Evolutionary conservation across 176 grass and related monocot species (phyloP).

Genomic region (Musa itinerans): DNA sequence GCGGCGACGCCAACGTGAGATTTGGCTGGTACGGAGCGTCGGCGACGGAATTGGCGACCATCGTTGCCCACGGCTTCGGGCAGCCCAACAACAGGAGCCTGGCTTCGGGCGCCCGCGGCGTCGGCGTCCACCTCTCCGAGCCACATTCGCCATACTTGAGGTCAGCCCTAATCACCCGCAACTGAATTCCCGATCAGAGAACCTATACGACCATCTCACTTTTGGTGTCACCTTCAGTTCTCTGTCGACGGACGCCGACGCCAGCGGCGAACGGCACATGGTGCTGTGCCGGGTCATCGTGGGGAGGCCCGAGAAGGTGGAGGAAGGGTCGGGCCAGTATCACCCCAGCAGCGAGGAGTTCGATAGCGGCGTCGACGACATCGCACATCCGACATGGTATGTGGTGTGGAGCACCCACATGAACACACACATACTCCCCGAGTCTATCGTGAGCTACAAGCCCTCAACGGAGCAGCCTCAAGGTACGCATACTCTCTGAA

Average conservation of each 20-base stretch:
- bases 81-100: slow-evolving; percentile 25
- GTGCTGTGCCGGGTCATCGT: slow-evolving; percentile 71
- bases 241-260: slow-evolving; percentile 43
- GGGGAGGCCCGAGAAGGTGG: slow-evolving; percentile 50
- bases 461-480: slow-evolving; percentile 21
- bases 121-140: slow-evolving; percentile 68
- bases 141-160: slow-evolving; percentile 45
- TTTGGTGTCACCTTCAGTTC: slow-evolving; percentile 27
- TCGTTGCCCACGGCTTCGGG: slow-evolving; percentile 37
- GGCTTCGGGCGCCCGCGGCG: slow-evolving; percentile 33
- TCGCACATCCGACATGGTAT: slow-evolving; percentile 59
- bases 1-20: slow-evolving; percentile 35
- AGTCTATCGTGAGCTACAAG: slow-evolving; percentile 81
- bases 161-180: slow-evolving; percentile 19
- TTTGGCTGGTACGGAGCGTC: slow-evolving; percentile 66
- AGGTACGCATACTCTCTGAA: neutral
- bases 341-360: slow-evolving; percentile 44
- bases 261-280: slow-evolving; percentile 53
- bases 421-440: slow-evolving; percentile 69
- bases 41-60: slow-evolving; percentile 30
- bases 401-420: slow-evolving; percentile 66
- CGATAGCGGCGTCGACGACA: slow-evolving; percentile 65
- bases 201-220: neutral
- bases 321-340: slow-evolving; percentile 38
- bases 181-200: neutral